Percentiles rank a stretch among this genome's conserved stretches.
phyloP scores from a whole-genome alignment of 2,329 filamentous ascomycete genomes.

The Colletotrichum scovillei region DNA sequence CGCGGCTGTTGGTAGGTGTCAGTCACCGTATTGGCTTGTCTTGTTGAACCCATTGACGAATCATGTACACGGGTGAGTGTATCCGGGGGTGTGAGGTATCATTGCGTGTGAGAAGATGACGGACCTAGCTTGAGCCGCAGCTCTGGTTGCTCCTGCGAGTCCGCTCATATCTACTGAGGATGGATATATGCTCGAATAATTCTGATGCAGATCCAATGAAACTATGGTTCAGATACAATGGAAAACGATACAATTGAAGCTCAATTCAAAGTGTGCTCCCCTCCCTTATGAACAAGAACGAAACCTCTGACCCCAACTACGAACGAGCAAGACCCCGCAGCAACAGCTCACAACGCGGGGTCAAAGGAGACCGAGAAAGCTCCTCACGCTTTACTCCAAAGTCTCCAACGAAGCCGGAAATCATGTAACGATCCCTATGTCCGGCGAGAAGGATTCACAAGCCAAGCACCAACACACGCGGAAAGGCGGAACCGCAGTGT shows the following conservation, averaged over 20 bases:
- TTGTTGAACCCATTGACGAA: neutral
- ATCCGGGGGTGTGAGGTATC: neutral
- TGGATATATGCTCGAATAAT: rapidly evolving
- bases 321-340: constrained; percentile 4
- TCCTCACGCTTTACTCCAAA: neutral
- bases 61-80: neutral
- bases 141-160: constrained; percentile 18
- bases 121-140: constrained; percentile 19
- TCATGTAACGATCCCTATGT: neutral
- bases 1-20: neutral
- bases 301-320: neutral
- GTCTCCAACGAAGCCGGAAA: neutral
- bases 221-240: too few species aligned
- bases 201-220: rapidly evolving
- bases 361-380: neutral
- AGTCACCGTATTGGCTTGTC: neutral
- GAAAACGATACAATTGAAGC: neutral
- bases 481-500: neutral
- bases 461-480: neutral
- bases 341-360: constrained; percentile 2
- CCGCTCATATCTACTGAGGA: constrained; percentile 11
- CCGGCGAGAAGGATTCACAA: neutral
- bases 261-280: neutral
- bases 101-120: neutral
- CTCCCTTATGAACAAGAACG: neutral